These are phyloP conservation scores for Besnoitia besnoiti DNA, from an alignment of 169 alveolate species.

Conservation along the genomic window DNA sequence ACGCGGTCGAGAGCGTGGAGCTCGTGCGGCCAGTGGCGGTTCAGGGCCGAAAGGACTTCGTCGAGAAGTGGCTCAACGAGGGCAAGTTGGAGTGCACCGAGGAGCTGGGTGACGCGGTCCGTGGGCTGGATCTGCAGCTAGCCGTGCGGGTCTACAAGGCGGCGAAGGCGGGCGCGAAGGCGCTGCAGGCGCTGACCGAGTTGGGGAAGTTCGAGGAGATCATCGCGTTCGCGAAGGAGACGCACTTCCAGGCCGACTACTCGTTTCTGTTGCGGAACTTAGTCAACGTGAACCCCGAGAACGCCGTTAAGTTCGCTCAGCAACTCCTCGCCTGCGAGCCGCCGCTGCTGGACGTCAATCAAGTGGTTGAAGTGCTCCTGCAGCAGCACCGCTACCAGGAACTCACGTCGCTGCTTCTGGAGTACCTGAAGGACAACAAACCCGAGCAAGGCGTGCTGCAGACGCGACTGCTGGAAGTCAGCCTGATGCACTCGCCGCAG, in stretches of 20 bases:
- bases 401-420: constrained; percentile 96
- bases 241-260: constrained; percentile 74
- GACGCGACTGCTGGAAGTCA: constrained; percentile 97
- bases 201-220: constrained; percentile 93
- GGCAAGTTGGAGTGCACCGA: constrained; percentile 97
- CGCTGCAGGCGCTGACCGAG: constrained; percentile 92
- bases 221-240: constrained; percentile 80
- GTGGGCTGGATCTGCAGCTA: constrained; percentile 88
- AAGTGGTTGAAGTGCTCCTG: constrained; percentile 89
- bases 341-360: constrained; percentile 74
- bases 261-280: constrained; percentile 73
- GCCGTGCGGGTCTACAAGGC: constrained; percentile 92
- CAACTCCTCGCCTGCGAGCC: constrained; percentile 66
- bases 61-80: constrained; percentile 96
- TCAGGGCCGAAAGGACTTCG: constrained; percentile 83
- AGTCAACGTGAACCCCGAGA: constrained; percentile 71
- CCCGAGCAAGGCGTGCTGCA: constrained; percentile 98
- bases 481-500: constrained; percentile 88
- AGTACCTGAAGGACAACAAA: constrained; percentile 94
- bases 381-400: constrained; percentile 94
- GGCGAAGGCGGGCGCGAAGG: constrained; percentile 90
- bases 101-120: constrained; percentile 95
- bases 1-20: constrained; percentile 96
- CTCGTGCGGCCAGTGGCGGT: constrained; percentile 96
- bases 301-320: constrained; percentile 75